Evolutionary conservation across 192 early-diverging fungal species (phyloP), one percentile per base, ranked within the genome.

Genomic region (Coemansia sp.): DNA sequence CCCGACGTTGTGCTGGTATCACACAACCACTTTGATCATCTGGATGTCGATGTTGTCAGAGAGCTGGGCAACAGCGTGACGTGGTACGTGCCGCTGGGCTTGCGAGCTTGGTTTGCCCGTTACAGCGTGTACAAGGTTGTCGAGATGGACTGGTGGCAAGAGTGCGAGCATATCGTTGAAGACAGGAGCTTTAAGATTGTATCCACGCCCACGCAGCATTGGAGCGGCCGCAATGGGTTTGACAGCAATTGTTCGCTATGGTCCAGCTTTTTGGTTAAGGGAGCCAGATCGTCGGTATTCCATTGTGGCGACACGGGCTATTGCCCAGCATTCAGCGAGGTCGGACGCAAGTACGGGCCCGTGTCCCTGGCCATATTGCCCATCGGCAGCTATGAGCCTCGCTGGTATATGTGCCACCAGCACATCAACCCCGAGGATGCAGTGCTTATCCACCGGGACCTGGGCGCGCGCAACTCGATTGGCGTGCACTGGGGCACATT

Each of bases 401-500:
- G 93, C 56, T 89, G 87, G 84, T 76, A 82, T 65, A 80, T 94
- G 88, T 89, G 87, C 10, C 84, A 89, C 41, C 85, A 93, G 56
- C 93, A 96, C 67, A 89, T 87, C 39, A 83, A 86, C 6, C 92
- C 93, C 3, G 88, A 92, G 41, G 94, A 96, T 61, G 89, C 93
- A 9, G 91, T 94, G n/a, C 70, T 87, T 4, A 82, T 96, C 29
- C 94, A 96, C 68, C 62, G 82, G 45, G 93, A 96, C 65, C 69
- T 94, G 38, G 57, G 82, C 15, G 87, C 90, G 8, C 79, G 73
- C 57, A 77, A 76, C 32, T 87, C 85, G 9, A 82, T 94, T 22
- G 93, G 88, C 32, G 93, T 96, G 68, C 94, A 96, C 71, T 94
- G 93, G 93, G 93, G 93, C 36, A 93, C 92, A 11, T 96, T 92